phyloP scores from a whole-genome alignment of 441 rosid genomes.

The Macaranga tanarius region DNA sequence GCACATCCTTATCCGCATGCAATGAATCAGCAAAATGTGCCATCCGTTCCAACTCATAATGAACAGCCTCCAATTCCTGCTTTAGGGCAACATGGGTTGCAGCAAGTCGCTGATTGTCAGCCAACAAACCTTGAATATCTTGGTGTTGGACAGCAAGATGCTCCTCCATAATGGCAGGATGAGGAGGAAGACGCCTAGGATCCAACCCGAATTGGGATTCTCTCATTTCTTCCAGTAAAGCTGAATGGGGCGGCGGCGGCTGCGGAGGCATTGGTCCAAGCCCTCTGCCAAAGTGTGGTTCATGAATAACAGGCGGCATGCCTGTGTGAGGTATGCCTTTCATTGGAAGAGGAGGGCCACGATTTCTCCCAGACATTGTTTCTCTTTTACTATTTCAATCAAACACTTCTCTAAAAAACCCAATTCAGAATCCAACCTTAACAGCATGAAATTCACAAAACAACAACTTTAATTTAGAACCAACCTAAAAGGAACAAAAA shows the following conservation, averaged over 20 bases:
- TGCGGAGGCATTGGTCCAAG: constrained; percentile 42
- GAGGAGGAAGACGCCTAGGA: constrained; percentile 63
- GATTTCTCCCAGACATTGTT: constrained; percentile 78
- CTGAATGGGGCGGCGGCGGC: constrained; percentile 39
- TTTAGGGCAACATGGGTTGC: constrained; percentile 92
- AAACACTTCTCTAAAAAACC: neutral
- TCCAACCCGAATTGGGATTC: constrained; percentile 62
- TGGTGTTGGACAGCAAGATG: constrained; percentile 77
- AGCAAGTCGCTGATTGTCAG: constrained; percentile 79
- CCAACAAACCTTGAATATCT: constrained; percentile 81
- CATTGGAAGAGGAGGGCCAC: constrained; percentile 61
- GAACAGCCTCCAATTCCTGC: constrained; percentile 86
- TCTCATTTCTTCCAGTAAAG: constrained; percentile 60
- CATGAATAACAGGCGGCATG: constrained; percentile 36
- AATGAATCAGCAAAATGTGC: constrained; percentile 61
- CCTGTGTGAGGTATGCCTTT: constrained; percentile 55
- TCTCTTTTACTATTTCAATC: neutral
- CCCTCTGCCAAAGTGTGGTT: constrained; percentile 42
- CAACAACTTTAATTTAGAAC: neutral
- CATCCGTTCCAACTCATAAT: constrained; percentile 73
- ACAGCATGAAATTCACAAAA: neutral
- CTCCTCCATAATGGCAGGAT: constrained; percentile 67
- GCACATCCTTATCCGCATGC: constrained; percentile 70
- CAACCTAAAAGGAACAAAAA: neutral
- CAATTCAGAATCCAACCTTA: constrained; percentile 6